Percentiles rank a stretch among this genome's conserved stretches.
phyloP scores from a whole-genome alignment of 192 early-diverging fungal species.

The Tieghemiomyces parasiticus region DNA sequence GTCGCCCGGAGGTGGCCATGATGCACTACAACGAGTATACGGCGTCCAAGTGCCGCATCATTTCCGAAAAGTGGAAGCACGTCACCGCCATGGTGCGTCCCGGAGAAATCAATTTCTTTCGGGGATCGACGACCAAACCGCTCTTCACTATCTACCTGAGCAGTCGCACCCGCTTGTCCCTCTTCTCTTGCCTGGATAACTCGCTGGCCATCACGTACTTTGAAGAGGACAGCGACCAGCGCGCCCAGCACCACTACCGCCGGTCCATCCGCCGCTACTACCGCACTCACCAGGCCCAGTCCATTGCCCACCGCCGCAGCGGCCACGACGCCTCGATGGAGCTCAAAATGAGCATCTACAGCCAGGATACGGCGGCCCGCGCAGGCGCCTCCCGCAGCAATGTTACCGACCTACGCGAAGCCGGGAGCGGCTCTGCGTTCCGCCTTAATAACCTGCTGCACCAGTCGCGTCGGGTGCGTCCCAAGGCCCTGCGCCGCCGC shows the following conservation, averaged over 20 bases:
- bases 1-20: conserved; percentile 2
- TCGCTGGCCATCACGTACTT: conserved; percentile 27
- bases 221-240: conserved; percentile 4
- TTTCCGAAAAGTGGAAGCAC: conserved; percentile 9
- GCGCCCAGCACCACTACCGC: not conserved
- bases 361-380: not conserved
- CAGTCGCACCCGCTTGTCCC: conserved; percentile 22
- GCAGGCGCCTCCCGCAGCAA: not conserved
- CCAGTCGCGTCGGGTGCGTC: not conserved
- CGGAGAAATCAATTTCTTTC: conserved; percentile 3
- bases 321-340: not conserved
- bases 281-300: not conserved
- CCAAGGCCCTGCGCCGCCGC: not conserved
- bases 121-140: conserved; percentile 16
- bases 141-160: conserved; percentile 17
- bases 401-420: not conserved
- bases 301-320: not conserved
- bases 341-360: not conserved
- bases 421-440: not conserved
- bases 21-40: conserved; percentile 10
- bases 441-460: not conserved
- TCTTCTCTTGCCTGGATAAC: conserved; percentile 29
- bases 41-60: conserved; percentile 8
- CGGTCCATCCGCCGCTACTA: conserved; percentile 8
- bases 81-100: not conserved